phyloP scores from a whole-genome alignment of 257 asterid genomes.

The Echium plantagineum region DNA sequence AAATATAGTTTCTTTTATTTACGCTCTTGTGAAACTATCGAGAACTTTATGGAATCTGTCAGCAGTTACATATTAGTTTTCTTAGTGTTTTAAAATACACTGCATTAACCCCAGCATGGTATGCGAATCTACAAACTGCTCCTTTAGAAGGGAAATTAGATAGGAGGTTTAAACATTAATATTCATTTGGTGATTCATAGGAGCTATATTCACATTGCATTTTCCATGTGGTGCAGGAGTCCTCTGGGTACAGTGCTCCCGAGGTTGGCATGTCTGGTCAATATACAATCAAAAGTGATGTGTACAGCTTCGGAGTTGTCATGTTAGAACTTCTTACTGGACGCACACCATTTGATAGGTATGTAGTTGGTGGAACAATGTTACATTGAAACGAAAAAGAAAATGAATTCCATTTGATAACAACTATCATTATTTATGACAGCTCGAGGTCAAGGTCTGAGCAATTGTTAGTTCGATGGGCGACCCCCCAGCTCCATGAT shows the following conservation, averaged over 20 bases:
- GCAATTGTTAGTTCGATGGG: constrained; percentile 94
- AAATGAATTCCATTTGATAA: not conserved
- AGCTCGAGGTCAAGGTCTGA: constrained; percentile 77
- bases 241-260: constrained; percentile 78
- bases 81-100: too few relatives aligned
- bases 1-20: not conserved
- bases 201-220: too few relatives aligned
- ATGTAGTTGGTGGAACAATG: constrained; percentile 12
- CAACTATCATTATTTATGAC: constrained; percentile 5
- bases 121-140: too few relatives aligned
- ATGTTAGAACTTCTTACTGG: constrained; percentile 93
- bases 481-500: constrained; percentile 94
- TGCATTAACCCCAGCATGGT: too few relatives aligned
- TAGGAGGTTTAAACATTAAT: too few relatives aligned
- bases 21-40: not conserved
- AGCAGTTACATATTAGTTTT: too few relatives aligned
- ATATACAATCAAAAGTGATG: constrained; percentile 78
- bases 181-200: too few relatives aligned
- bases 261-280: constrained; percentile 88
- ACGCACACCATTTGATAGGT: constrained; percentile 87
- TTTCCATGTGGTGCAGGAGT: not conserved
- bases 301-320: constrained; percentile 90
- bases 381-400: not conserved
- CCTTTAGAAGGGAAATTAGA: too few relatives aligned
- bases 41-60: too few relatives aligned